phyloP scores from a whole-genome alignment of 2,329 filamentous ascomycete species.

The Amesomyces nigricolor region DNA sequence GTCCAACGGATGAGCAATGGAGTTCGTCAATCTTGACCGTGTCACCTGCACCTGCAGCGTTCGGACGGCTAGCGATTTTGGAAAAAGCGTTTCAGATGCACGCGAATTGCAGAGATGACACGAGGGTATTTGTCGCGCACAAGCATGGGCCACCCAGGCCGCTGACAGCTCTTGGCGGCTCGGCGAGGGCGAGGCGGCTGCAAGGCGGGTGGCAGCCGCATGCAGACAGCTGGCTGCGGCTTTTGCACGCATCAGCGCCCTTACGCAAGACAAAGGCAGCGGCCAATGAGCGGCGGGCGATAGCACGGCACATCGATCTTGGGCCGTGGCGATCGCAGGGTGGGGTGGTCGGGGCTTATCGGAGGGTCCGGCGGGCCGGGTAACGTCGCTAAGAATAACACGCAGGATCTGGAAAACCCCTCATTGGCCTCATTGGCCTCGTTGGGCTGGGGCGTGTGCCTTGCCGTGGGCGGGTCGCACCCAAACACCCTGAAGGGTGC shows the following conservation, averaged over 20 bases:
- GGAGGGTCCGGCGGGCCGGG: conserved; percentile 13
- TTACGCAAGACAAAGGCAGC: neutral
- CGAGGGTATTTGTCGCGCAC: conserved; percentile 3
- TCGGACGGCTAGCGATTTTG: neutral
- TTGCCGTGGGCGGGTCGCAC: neutral
- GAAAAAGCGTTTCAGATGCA: neutral
- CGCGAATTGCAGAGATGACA: neutral
- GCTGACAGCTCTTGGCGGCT: neutral
- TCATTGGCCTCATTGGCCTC: conserved; percentile 7
- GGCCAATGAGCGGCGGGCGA: conserved; percentile 9
- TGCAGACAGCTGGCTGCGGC: conserved; percentile 5
- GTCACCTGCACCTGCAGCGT: neutral
- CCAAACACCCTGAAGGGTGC: neutral
- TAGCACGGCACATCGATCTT: neutral
- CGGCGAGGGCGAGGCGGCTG: neutral
- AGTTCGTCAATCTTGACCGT: neutral
- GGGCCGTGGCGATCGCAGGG: conserved; percentile 9
- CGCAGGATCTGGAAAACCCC: neutral
- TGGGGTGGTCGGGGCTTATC: conserved; percentile 10
- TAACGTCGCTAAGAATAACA: conserved; percentile 9
- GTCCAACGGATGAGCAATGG: neutral
- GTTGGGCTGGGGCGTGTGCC: neutral
- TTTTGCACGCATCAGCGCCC: conserved; percentile 4
- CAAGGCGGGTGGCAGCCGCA: neutral
- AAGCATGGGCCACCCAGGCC: neutral